Evolutionary conservation across 768 basidiomycete genomes (phyloP).

Genomic region (Imleria badia): DNA sequence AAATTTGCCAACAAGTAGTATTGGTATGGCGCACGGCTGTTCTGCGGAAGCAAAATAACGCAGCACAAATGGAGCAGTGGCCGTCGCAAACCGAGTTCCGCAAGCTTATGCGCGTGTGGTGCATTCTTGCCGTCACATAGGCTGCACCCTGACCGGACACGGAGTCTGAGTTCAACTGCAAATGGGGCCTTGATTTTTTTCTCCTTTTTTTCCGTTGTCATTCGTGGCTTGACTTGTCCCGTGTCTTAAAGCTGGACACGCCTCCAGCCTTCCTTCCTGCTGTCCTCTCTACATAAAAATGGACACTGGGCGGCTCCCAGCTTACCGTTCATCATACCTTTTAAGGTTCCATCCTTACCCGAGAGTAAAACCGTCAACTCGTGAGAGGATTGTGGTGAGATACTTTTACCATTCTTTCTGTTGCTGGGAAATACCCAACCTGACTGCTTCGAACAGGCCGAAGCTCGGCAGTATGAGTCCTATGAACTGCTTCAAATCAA

Average conservation of each 20-base stretch:
- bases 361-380: too few species aligned
- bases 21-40: not conserved
- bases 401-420: not conserved
- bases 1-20: not conserved
- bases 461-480: too few species aligned
- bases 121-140: conserved; percentile 28
- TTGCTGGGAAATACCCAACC: conserved; percentile 9
- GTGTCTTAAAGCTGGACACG: not conserved
- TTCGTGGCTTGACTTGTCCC: conserved; percentile 4
- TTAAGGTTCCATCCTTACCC: too few species aligned
- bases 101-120: conserved; percentile 24
- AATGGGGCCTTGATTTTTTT: conserved; percentile 14
- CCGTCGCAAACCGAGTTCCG: too few species aligned
- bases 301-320: conserved; percentile 18
- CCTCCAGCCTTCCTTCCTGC: not conserved
- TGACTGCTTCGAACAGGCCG: not conserved
- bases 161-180: conserved; percentile 18
- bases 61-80: conserved; percentile 8
- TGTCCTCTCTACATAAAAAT: conserved; percentile 5
- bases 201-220: not conserved
- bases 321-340: conserved; percentile 31
- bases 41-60: conserved; percentile 18
- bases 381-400: conserved; percentile 20
- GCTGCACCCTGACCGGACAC: conserved; percentile 22
- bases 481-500: not conserved